phyloP scores from a whole-genome alignment of 2,329 filamentous ascomycete genomes.

The Myriosclerotinia duriaeana region DNA sequence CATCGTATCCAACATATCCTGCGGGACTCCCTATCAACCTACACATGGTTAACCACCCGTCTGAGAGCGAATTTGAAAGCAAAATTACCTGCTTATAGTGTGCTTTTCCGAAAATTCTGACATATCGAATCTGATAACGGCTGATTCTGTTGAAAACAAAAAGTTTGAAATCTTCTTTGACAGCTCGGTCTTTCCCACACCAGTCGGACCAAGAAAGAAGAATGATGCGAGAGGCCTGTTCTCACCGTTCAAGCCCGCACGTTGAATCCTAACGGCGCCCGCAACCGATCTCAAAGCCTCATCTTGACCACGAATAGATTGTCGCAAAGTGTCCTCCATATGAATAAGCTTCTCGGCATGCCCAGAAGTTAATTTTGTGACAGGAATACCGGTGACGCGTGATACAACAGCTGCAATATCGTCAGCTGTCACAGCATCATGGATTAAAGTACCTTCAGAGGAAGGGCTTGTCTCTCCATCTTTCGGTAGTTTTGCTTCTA shows the following conservation, averaged over 20 bases:
- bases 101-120: constrained; percentile 97
- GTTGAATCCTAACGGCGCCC: constrained; percentile 89
- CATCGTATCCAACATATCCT: constrained; percentile 94
- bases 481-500: constrained; percentile 77
- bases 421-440: constrained; percentile 92
- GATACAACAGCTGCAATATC: constrained; percentile 94
- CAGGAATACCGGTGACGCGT: constrained; percentile 76
- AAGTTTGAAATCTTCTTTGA: constrained; percentile 95
- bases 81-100: constrained; percentile 56
- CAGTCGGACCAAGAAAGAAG: constrained; percentile 96
- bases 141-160: constrained; percentile 87
- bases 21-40: constrained; percentile 89
- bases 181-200: constrained; percentile 94
- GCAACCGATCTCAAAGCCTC: constrained; percentile 89
- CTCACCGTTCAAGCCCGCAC: constrained; percentile 86
- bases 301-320: constrained; percentile 88
- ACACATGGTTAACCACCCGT: too few relatives aligned
- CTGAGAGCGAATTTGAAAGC: too few relatives aligned
- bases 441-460: constrained; percentile 61
- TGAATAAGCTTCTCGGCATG: constrained; percentile 92
- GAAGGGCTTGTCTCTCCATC: constrained; percentile 54
- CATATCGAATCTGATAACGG: constrained; percentile 96
- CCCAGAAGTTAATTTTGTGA: constrained; percentile 86
- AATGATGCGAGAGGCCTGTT: constrained; percentile 91
- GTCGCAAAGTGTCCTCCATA: constrained; percentile 87